Conservation (phyloP, 73 alveolate species). For the Stentor roeselii region DNA sequence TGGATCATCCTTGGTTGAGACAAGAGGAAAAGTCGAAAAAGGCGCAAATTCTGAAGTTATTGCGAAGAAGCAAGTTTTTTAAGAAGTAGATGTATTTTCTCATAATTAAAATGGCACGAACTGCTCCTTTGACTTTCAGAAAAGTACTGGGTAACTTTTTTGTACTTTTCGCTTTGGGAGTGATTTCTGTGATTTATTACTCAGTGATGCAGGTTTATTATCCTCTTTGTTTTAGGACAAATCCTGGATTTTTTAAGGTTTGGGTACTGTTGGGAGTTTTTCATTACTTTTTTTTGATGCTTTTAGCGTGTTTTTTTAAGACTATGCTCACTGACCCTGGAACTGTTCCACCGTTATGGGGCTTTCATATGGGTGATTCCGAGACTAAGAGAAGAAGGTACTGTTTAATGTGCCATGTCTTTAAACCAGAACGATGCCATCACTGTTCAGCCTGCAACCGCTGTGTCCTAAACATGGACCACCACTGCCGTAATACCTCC, state of each 20-base stretch:
- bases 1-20: no score
- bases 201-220: conserved; percentile 26
- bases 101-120: conserved; percentile 40
- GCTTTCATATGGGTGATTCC: conserved; percentile 79
- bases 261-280: conserved; percentile 39
- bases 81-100: no score
- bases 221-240: conserved; percentile 21
- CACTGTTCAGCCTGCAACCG: conserved; percentile 87
- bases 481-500: conserved; percentile 70
- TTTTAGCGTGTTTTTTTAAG: conserved; percentile 61
- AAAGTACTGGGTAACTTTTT: conserved; percentile 45
- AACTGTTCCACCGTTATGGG: conserved; percentile 84
- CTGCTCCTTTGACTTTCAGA: conserved; percentile 35
- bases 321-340: conserved; percentile 83
- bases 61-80: no score
- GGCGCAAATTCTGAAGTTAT: no score
- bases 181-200: conserved; percentile 34
- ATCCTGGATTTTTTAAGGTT: neutral
- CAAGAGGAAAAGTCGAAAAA: no score
- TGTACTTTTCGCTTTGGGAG: conserved; percentile 37
- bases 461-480: conserved; percentile 94
- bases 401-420: conserved; percentile 90
- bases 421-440: conserved; percentile 90
- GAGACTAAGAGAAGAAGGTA: conserved; percentile 83
- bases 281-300: conserved; percentile 50